Evolutionary conservation across 163 green algal species (phyloP), one percentile per base, ranked within the genome.

Genomic region (Prototheca wickerhamii): DNA sequence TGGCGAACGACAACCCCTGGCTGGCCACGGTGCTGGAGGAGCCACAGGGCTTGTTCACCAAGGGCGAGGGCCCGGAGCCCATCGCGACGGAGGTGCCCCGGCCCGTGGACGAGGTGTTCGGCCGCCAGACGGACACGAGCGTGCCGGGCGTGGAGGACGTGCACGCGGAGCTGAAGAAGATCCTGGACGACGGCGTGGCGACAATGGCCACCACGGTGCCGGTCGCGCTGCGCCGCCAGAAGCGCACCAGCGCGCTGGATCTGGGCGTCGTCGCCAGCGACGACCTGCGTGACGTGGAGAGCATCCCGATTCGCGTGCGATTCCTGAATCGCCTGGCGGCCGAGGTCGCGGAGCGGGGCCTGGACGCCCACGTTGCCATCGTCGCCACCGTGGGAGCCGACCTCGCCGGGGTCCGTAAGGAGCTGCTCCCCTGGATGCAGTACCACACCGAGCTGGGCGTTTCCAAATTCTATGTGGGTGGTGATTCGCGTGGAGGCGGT

Each of bases 341-440:
- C 23, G 50, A 18, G 34, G 62, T 26, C 4, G 35, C 30, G 17
- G 7, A 31, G 26, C 1, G 1, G n/a, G 0, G 2, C 34, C 17
- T 52, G 37, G 17, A 4, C 18, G 18, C 28, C 4, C 57, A 44
- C 34, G 67, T 68, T 5, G 58, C 37, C 4, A 49, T 80, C 3
- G 56, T 67, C 7, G 63, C 76, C 33, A 82, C 76, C 25, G 68
- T 32, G 10, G 40, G 53, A 10, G 76, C 56, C 1, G 68, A 82
- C 49, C 23, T 85, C 29, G 6, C 29, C 18, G 76, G 56, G 10
- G 50, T 84, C 25, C 55, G 77, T 34, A 54, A 52, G 4, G 73
- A 82, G 32, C 42, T 84, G 35, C 60, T 84, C 33, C 77, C 77
- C n/a, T 84, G 77, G 77, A 50, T 84, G 58, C 67, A 70, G 62